Evolutionary conservation across 2,329 filamentous ascomycete species (phyloP), one percentile per base, ranked within the genome.

Genomic region (Colletotrichum incanum): DNA sequence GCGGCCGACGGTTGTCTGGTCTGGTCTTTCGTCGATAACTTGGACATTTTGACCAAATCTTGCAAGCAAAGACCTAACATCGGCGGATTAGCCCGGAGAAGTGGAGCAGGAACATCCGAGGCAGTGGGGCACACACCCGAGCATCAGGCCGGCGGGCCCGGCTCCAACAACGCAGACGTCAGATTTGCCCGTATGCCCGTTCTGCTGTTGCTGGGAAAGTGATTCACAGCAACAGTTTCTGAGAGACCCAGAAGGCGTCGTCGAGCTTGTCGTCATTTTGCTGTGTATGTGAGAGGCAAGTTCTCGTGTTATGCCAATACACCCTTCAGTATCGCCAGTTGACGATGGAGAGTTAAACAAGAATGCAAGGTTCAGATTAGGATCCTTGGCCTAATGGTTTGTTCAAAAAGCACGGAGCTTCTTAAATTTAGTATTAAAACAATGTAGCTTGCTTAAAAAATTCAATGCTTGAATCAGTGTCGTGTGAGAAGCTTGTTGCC

Each of bases 131-230:
- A 68, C 58, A 4, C 23, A 71, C 68, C 65, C 68, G 65, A 71
- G 68, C 68, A 71, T 71, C 11, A 71, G 52, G 50, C 68, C 68
- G 43, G 68, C 68, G 3, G 65, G 68, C 20, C 68, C 65, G 65
- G 56, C 68, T 14, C 68, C 68, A 43, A 68, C 68, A 31, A 71
- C 50, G 28, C 68, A 71, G 12, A 71, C 67, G 18, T 71, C 67
- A 37, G 49, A 61, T 26, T 49, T 71, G 16, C n/a, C 28, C 3
- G 39, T 2, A 7, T 16, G 37, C 9, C 55, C 49, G 56, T 62
- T 67, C 1, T 49, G 62, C 0, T 14, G 5, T 4, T 49, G 62
- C 2, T 20, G 8, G 1, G 49, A 47, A 2, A 58, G n/a, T 2
- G 52, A 45, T 14, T 60, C 39, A 26, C 37, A 39, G 31, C 20